These are phyloP conservation scores for Hygrophoropsis aurantiaca DNA, from an alignment of 768 basidiomycete genomes.

Conservation along the genomic window DNA sequence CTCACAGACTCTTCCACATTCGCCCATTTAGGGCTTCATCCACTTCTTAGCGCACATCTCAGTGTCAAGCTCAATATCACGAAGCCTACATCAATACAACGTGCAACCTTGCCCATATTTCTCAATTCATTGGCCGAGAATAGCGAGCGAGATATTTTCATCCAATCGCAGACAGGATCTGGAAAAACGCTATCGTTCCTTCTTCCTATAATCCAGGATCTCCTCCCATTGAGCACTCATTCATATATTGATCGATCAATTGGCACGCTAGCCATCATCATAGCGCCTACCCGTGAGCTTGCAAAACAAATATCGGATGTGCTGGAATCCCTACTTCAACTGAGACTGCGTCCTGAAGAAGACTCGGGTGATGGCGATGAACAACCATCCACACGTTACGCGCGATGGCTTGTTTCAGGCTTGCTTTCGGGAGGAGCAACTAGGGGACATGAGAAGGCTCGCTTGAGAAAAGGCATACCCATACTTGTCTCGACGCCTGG, in stretches of 20 bases:
- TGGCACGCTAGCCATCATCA: constrained; percentile 91
- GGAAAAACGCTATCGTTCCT: constrained; percentile 95
- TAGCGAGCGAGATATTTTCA: constrained; percentile 74
- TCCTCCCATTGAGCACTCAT: constrained; percentile 83
- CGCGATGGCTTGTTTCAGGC: constrained; percentile 93
- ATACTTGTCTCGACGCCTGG: constrained; percentile 97
- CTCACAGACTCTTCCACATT: constrained; percentile 76
- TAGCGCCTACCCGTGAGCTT: constrained; percentile 93
- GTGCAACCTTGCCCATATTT: constrained; percentile 65
- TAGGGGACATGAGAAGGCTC: constrained; percentile 91
- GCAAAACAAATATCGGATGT: constrained; percentile 97
- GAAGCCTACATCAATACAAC: constrained; percentile 90
- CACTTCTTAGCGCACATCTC: constrained; percentile 77
- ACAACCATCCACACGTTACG: constrained; percentile 46
- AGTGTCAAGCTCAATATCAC: constrained; percentile 75
- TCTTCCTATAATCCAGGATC: constrained; percentile 92
- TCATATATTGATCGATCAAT: constrained; percentile 94
- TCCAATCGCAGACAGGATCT: constrained; percentile 96
- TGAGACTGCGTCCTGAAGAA: constrained; percentile 64
- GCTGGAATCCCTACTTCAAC: constrained; percentile 75
- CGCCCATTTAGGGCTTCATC: constrained; percentile 77
- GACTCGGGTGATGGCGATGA: constrained; percentile 51
- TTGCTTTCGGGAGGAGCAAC: constrained; percentile 94
- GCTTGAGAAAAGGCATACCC: constrained; percentile 90
- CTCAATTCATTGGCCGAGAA: constrained; percentile 40